phyloP scores from a whole-genome alignment of 1,284 basidiomycete genomes.

The Boletus semigastroideus region DNA sequence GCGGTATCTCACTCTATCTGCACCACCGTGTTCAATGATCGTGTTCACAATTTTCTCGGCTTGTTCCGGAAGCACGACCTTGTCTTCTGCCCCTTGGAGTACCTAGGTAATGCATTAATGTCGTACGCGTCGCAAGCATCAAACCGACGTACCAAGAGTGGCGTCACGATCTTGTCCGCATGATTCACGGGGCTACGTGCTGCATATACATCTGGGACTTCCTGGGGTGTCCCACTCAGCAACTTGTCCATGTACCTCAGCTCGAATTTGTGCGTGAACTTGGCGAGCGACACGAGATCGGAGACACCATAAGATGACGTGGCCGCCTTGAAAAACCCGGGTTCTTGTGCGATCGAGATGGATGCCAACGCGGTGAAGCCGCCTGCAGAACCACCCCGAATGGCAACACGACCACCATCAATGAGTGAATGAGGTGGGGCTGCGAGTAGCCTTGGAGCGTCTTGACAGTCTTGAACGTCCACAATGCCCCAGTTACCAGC shows the following conservation, averaged over 20 bases:
- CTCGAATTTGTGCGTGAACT: slow-evolving; percentile 70
- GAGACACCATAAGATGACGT: slow-evolving; percentile 54
- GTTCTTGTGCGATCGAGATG: slow-evolving; percentile 45
- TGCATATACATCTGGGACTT: slow-evolving; percentile 29
- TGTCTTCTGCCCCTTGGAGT: slow-evolving; percentile 50
- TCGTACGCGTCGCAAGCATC: too few species aligned
- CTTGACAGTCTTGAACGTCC: slow-evolving; percentile 32
- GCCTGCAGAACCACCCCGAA: slow-evolving; percentile 62
- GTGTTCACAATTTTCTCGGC: slow-evolving; percentile 46
- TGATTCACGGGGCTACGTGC: slow-evolving; percentile 31
- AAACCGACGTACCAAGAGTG: slow-evolving; percentile 22
- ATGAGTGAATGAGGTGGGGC: slow-evolving; percentile 21
- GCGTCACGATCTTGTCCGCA: slow-evolving; percentile 21
- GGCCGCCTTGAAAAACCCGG: slow-evolving; percentile 26
- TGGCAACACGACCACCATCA: slow-evolving; percentile 49
- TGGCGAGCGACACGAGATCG: slow-evolving; percentile 47
- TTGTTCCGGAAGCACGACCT: slow-evolving; percentile 53
- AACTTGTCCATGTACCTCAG: slow-evolving; percentile 53
- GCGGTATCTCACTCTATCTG: slow-evolving; percentile 45
- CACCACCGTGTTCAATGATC: slow-evolving; percentile 36
- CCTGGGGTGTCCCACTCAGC: slow-evolving; percentile 48
- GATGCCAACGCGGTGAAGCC: slow-evolving; percentile 57
- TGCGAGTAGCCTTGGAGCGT: slow-evolving; percentile 26
- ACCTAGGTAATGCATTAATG: slow-evolving; percentile 32
- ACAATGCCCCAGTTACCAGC: slow-evolving; percentile 31